Evolutionary conservation across 345 rosid genomes (phyloP), one percentile per base, ranked within the genome.

Genomic region (Noccaea caerulescens): DNA sequence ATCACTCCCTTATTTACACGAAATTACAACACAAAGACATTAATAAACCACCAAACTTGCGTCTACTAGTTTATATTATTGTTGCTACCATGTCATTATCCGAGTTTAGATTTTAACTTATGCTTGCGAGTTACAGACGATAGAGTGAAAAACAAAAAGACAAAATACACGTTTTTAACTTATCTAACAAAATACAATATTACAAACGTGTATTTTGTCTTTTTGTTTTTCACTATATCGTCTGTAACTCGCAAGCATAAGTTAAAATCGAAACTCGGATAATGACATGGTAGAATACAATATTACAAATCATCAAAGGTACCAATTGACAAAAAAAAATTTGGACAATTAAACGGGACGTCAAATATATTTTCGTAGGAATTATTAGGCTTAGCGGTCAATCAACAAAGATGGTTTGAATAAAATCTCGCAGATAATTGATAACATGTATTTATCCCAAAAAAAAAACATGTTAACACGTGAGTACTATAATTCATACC

Each of bases 301-400:
- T 0, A 20, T 20, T 20, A 20, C 23, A 20, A 34, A 33, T 55
- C 42, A 13, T 13, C 7, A 59, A 41, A 41, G 47, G 9, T 5
- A 45, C 30, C 14, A 33, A 33, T 10, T 33, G 44, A 34, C 55
- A 63, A 34, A 63, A 11, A 16, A 13, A 8, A 10, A 16, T 34
- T 63, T 34, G 68, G 69, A 63, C 44, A 47, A 33, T 20, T 57
- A 63, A 11, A 3, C 10, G 36, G 32, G 39, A 20, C 23, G 14
- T 34, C 50, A 13, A 23, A 23, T 0, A 4, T 9, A 20, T 1
- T 3, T 10, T 25, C 42, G 10, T 18, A 8, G 33, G 7, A 23
- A 9, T 8, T 32, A 51, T 0, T 51, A 23, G 14, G 57, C 8
- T 43, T 61, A 7, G 23, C 7, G 23, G 23, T 7, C 37, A 3